A percentile compares a stretch with the other conserved stretches of the same genome.
These are phyloP conservation scores for Arthrobotrys entomopaga DNA, from an alignment of 2,329 filamentous ascomycete species.

Conservation along the genomic window DNA sequence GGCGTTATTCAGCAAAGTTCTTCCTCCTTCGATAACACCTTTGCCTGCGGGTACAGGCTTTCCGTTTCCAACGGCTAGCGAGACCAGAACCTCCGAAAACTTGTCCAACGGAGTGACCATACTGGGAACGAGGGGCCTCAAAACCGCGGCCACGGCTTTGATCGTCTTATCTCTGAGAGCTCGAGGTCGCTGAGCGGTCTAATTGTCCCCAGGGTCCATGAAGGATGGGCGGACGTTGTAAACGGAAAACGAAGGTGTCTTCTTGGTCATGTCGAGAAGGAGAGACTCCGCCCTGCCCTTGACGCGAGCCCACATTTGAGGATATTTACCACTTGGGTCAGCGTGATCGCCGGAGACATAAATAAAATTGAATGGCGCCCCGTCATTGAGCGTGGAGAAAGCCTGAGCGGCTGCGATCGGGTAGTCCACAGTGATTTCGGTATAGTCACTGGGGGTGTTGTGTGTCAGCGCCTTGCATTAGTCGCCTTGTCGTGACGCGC, in stretches of 20 bases:
- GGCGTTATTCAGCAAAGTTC: slow-evolving; percentile 11
- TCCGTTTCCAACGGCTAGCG: slow-evolving; percentile 66
- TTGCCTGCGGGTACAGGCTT: slow-evolving; percentile 61
- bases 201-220: slow-evolving; percentile 66
- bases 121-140: slow-evolving; percentile 59
- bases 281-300: slow-evolving; percentile 74
- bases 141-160: slow-evolving; percentile 60
- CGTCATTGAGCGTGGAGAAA: slow-evolving; percentile 66
- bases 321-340: slow-evolving; percentile 63
- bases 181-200: slow-evolving; percentile 35
- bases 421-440: slow-evolving; percentile 75
- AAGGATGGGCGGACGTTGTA: slow-evolving; percentile 70
- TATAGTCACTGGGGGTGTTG: slow-evolving; percentile 66
- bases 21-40: slow-evolving; percentile 60
- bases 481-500: no score
- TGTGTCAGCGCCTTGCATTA: not conserved
- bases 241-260: slow-evolving; percentile 66
- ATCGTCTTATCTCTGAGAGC: slow-evolving; percentile 59
- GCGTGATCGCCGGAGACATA: slow-evolving; percentile 73
- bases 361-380: slow-evolving; percentile 73
- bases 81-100: slow-evolving; percentile 65
- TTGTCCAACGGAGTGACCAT: slow-evolving; percentile 64
- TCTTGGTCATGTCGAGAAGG: slow-evolving; percentile 67
- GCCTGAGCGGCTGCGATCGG: slow-evolving; percentile 72
- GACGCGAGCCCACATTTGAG: slow-evolving; percentile 69